Evolutionary conservation across 202 grass and related monocot species (phyloP), one percentile per base, ranked within the genome.

Genomic region (Bolboschoenoplectus hybrid): DNA sequence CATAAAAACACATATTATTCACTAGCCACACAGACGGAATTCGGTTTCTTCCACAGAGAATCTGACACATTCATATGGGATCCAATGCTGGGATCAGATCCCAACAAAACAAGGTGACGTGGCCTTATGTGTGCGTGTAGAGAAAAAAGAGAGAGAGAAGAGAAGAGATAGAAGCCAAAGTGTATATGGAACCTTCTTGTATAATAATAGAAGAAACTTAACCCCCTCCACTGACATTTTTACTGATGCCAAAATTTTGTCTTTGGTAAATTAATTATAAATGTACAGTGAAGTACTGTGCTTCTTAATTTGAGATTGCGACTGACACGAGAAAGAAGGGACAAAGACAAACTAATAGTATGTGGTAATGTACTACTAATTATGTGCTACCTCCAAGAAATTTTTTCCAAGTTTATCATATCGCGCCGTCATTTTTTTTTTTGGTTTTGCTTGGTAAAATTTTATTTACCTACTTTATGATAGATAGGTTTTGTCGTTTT

Each of bases 71-170:
- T 75, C 4, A 17, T 39, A 78, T 78, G 26, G 74, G 13, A 78
- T 78, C 74, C 74, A 78, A 78, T 56, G 74, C 49, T 78, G 50
- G 49, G 46, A 57, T 78, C 32, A 17, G 34, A 78, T 38, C 32
- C 34, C 51, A 0, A 17, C 34, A 34, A 78, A 14, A 0, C 11
- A 57, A 40, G 13, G 13, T 78, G 51, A 78, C 74, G 34, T 57
- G 9, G 51, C 39, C 6, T 78, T 5, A 78, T 1, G 34, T 57
- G 34, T 78, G 32, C 50, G 17, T 12, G 20, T 20, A 53, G 49
- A 77, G 74, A 77, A 12, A 71, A 16, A 45, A 9, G 68, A 69
- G 13, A 38, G 13, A 47, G 69, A 73, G 1, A 3, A 58, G 1
- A 58, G 55, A 58, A 10, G 14, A 34, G 16, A 46, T 1, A 78